These are phyloP conservation scores for Xanthoconium stramineum DNA, from an alignment of 768 basidiomycete species.

Conservation along the genomic window DNA sequence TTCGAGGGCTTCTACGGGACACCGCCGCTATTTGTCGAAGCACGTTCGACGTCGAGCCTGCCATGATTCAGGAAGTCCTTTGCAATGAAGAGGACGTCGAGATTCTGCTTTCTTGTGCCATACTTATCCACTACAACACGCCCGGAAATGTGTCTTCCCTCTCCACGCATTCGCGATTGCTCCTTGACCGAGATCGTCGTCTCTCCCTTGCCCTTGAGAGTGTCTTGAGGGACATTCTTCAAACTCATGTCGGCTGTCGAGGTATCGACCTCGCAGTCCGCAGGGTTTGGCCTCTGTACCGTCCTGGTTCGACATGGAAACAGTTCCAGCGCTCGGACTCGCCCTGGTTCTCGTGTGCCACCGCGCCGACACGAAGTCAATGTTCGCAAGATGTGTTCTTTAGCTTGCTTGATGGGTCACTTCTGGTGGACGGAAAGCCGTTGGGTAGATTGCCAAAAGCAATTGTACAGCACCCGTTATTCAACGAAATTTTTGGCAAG, in stretches of 20 bases:
- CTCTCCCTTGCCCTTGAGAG: slow-evolving; percentile 30
- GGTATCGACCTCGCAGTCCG: slow-evolving; percentile 19
- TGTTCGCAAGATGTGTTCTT: slow-evolving; percentile 33
- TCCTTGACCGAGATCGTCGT: slow-evolving; percentile 31
- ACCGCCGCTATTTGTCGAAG: slow-evolving; percentile 21
- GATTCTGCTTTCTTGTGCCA: slow-evolving; percentile 31
- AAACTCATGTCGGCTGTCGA: background rate
- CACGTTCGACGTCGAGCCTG: slow-evolving; percentile 28
- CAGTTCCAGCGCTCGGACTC: slow-evolving; percentile 4
- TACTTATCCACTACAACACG: slow-evolving; percentile 31
- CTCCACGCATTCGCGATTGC: slow-evolving; percentile 4
- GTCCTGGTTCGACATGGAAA: slow-evolving; percentile 25
- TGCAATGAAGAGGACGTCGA: slow-evolving; percentile 22
- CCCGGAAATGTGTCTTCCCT: slow-evolving; percentile 8
- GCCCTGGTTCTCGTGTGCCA: slow-evolving; percentile 19
- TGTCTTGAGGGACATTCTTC: slow-evolving; percentile 10
- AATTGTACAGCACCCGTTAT: slow-evolving; percentile 26
- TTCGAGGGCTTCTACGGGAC: slow-evolving; percentile 14
- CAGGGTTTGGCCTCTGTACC: slow-evolving; percentile 32
- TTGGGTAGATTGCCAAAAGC: slow-evolving; percentile 36
- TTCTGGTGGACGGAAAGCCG: slow-evolving; percentile 23
- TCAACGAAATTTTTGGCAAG: slow-evolving; percentile 31
- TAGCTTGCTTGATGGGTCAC: slow-evolving; percentile 34
- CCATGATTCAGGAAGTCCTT: slow-evolving; percentile 11
- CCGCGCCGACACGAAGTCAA: slow-evolving; percentile 1